A percentile compares a stretch with the other conserved stretches of the same genome.
phyloP scores from a whole-genome alignment of 371 early-diverging fungal genomes.

The Apophysomyces ossiformis region DNA sequence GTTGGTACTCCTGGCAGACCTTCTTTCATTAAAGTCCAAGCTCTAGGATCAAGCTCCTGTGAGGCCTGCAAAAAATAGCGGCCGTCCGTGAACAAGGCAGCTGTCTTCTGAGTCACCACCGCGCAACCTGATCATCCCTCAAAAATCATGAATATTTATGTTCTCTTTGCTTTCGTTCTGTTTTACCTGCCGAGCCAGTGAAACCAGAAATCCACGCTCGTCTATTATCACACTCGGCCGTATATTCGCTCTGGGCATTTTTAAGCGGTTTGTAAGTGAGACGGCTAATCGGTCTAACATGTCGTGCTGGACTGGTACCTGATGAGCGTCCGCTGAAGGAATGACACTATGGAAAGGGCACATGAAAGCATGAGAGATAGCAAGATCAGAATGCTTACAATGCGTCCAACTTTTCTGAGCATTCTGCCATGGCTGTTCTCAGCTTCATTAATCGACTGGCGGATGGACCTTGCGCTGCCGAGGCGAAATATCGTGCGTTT shows the following conservation, averaged over 20 bases:
- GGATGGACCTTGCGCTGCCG: neutral
- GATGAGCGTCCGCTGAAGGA: slow-evolving; percentile 12
- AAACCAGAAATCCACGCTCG: slow-evolving; percentile 95
- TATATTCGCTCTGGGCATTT: slow-evolving; percentile 87
- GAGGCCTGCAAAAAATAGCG: slow-evolving; percentile 98
- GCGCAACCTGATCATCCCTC: slow-evolving; percentile 60
- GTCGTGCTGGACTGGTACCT: neutral
- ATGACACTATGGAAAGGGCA: slow-evolving; percentile 10
- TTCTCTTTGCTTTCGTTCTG: neutral
- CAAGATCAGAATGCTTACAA: neutral
- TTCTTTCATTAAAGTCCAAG: slow-evolving; percentile 92
- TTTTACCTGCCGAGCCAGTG: slow-evolving; percentile 92
- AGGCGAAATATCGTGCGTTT: no score
- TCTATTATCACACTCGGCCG: slow-evolving; percentile 89
- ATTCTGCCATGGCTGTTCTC: slow-evolving; percentile 9
- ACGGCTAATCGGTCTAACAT: no score
- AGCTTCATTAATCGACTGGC: neutral
- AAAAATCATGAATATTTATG: neutral
- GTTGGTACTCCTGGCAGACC: slow-evolving; percentile 88
- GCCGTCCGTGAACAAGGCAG: slow-evolving; percentile 96
- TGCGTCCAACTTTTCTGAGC: neutral
- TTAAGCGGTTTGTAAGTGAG: no score
- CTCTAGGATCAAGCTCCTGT: slow-evolving; percentile 84
- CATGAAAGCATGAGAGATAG: neutral
- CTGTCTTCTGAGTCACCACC: slow-evolving; percentile 70